Percentiles rank a stretch among this genome's conserved stretches.
These are phyloP conservation scores for Arthroderma sp. DNA, from an alignment of 2,329 filamentous ascomycete species.

Conservation along the genomic window DNA sequence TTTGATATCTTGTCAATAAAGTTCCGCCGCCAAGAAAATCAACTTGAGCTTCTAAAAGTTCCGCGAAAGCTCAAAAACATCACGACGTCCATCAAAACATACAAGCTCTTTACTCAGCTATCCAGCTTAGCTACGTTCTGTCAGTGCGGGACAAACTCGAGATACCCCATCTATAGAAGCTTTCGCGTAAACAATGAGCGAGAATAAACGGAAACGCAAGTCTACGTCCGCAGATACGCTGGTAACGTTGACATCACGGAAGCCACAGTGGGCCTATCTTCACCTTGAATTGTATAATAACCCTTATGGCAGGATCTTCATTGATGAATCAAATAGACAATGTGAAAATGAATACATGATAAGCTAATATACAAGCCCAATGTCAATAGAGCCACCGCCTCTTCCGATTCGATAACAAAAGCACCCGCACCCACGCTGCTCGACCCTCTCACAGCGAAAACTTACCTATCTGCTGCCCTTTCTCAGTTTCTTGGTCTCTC, in stretches of 20 bases:
- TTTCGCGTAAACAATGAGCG: not conserved
- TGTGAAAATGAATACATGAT: not conserved
- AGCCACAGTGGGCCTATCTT: slow-evolving; percentile 35
- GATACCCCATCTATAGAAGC: not conserved
- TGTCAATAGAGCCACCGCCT: not conserved
- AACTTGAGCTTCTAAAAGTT: no score
- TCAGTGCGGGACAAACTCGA: slow-evolving; percentile 10
- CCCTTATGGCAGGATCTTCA: not conserved
- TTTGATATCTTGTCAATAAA: no score
- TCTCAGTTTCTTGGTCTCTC: slow-evolving; percentile 37
- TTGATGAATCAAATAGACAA: not conserved
- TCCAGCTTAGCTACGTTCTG: slow-evolving; percentile 16
- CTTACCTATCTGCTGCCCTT: slow-evolving; percentile 36
- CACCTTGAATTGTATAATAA: slow-evolving; percentile 30
- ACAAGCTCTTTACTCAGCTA: no score
- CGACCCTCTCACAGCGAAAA: slow-evolving; percentile 37
- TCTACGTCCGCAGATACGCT: not conserved
- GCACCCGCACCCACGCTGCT: slow-evolving; percentile 21
- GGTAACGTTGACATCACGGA: slow-evolving; percentile 29
- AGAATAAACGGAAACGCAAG: slow-evolving; percentile 7
- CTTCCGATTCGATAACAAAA: slow-evolving; percentile 9
- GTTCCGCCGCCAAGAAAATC: no score
- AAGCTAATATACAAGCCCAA: not conserved
- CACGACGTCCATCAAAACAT: no score
- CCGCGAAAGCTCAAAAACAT: no score